Evolutionary conservation across 495 filamentous ascomycete genomes (phyloP), one percentile per base, ranked within the genome.

Genomic region (Geoglossum glabrum): DNA sequence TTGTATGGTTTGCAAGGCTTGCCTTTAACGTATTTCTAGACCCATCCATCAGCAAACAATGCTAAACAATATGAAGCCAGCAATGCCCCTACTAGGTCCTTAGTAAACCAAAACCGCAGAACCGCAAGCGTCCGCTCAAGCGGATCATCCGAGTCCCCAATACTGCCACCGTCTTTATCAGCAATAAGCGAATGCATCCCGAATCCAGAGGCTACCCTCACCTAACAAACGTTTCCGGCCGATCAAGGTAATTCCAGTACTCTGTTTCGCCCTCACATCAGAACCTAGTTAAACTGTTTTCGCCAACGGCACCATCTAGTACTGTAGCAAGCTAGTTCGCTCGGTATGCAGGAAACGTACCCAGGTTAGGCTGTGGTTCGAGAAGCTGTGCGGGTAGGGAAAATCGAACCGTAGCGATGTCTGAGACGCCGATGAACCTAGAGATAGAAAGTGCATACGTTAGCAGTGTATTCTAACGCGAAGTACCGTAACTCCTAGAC

Each of bases 1-100:
- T 98, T 98, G 70, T 98, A 98, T 7, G 92, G 92, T 69, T 98
- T 98, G 79, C 88, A 95, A 10, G 92, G 92, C 72, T 90, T 95
- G 49, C 92, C 90, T 69, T 97, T 97, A 62, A 95, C 87, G 64
- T 95, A 98, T 80, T 97, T 98, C 76, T 85, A 64, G 19, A 40
- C 5, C 28, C 28, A 28, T 23, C 30, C 28, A 21, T 59, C 26
- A 59, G 49, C 19, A 34, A 21, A 26, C 2, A 31, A 9, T 36
- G 15, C n/a, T 1, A 19, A 0, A 3, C 9, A 57, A 38, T 11
- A 52, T 26, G 17, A 27, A 2, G n/a, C 26, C 21, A 38, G 13
- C 9, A 21, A 58, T 3, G 13, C 21, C 17, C 73, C 63, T 70
- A 85, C 81, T 73, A 98, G 68, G 66, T 98, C 92, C 67, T 97